phyloP scores from a whole-genome alignment of 352 stramenopile species.

The Phytophthora meadii region DNA sequence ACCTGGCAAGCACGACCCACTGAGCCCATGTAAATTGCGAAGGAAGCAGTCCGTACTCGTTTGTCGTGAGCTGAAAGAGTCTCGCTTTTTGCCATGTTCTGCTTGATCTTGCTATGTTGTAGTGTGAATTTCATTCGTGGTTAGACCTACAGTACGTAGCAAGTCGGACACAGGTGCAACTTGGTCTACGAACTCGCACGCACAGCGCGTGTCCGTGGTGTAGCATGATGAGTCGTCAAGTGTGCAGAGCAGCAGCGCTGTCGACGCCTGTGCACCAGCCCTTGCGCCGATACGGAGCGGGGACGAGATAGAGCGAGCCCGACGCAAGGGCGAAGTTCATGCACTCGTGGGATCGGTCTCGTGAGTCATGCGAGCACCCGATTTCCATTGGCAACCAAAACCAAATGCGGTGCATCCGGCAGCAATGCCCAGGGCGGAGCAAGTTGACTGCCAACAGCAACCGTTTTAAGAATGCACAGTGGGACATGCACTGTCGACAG shows the following conservation, averaged over 20 bases:
- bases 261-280: slow-evolving; percentile 7
- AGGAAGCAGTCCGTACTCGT: slow-evolving; percentile 16
- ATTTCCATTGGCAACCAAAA: slow-evolving; percentile 18
- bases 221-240: slow-evolving; percentile 35
- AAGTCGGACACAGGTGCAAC: background rate
- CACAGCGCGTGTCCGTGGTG: background rate
- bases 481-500: background rate
- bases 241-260: slow-evolving; percentile 10
- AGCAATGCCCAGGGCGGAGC: background rate
- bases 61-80: slow-evolving; percentile 9
- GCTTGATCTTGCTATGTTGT: background rate
- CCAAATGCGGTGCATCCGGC: background rate
- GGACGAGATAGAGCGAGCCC: slow-evolving; percentile 19
- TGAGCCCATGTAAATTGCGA: slow-evolving; percentile 9
- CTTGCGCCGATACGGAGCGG: slow-evolving; percentile 17
- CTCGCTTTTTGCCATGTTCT: slow-evolving; percentile 4
- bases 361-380: slow-evolving; percentile 1
- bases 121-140: slow-evolving; percentile 22
- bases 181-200: background rate
- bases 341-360: slow-evolving; percentile 12
- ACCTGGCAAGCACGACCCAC: background rate
- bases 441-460: no score
- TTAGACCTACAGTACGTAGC: no score
- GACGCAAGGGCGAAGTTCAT: slow-evolving; percentile 15
- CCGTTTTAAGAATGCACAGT: no score